phyloP scores from a whole-genome alignment of 192 early-diverging fungal genomes.

The Pilaira anomala region DNA sequence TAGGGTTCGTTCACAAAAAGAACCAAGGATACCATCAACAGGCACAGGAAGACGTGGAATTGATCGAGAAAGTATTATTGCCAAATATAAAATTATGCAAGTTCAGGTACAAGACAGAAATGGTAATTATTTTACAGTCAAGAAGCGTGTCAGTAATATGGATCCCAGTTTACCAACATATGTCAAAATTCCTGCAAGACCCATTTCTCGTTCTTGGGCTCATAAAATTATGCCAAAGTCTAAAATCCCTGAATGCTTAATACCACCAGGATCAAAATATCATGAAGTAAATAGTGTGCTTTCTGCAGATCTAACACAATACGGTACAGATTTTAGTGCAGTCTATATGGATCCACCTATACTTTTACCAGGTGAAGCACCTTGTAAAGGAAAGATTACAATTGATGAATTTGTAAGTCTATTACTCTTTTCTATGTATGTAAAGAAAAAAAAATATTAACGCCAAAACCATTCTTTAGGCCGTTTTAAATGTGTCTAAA shows the following conservation, averaged over 20 bases:
- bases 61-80: conserved; percentile 69
- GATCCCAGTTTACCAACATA: conserved; percentile 87
- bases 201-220: conserved; percentile 86
- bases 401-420: conserved; percentile 59
- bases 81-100: conserved; percentile 85
- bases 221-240: conserved; percentile 56
- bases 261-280: conserved; percentile 33
- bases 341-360: conserved; percentile 93
- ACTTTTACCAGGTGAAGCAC: conserved; percentile 59
- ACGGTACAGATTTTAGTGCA: conserved; percentile 76
- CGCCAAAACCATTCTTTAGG: conserved; percentile 4
- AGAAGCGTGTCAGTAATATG: conserved; percentile 76
- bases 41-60: conserved; percentile 30
- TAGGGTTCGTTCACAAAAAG: conserved; percentile 31
- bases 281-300: conserved; percentile 44
- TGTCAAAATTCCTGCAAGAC: conserved; percentile 80
- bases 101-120: conserved; percentile 81
- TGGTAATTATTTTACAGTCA: conserved; percentile 83
- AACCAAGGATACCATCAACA: conserved; percentile 41
- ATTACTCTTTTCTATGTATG: too few relatives aligned
- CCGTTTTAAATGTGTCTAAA: conserved; percentile 49
- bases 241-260: neutral
- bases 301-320: conserved; percentile 43
- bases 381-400: conserved; percentile 59
- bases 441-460: too few relatives aligned